These are phyloP conservation scores for Aspergillus funiculosus DNA, from an alignment of 495 filamentous ascomycete species.

Conservation along the genomic window DNA sequence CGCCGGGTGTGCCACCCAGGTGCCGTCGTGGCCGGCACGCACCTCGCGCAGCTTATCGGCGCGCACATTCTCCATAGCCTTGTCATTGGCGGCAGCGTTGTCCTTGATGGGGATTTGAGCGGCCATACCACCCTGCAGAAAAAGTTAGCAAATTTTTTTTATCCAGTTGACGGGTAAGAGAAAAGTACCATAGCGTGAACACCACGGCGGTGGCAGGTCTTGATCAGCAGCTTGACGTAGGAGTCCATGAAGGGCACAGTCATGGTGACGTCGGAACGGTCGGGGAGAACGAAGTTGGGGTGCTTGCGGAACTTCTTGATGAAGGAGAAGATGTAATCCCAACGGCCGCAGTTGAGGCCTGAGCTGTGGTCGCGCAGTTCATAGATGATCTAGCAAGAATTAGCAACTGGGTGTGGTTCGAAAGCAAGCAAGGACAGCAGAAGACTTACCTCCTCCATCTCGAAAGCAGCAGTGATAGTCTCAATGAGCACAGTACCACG, in stretches of 20 bases:
- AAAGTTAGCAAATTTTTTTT: slow-evolving; percentile 13
- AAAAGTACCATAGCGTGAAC: slow-evolving; percentile 82
- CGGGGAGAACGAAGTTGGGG: slow-evolving; percentile 85
- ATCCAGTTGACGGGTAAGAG: background rate
- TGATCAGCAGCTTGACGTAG: slow-evolving; percentile 92
- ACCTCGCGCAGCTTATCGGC: slow-evolving; percentile 97
- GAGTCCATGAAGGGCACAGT: slow-evolving; percentile 98
- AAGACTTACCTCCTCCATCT: slow-evolving; percentile 78
- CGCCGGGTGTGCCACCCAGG: slow-evolving; percentile 96
- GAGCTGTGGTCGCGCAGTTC: slow-evolving; percentile 96
- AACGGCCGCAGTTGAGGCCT: slow-evolving; percentile 95
- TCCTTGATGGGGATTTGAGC: slow-evolving; percentile 99
- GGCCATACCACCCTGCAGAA: slow-evolving; percentile 80
- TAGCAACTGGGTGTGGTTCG: background rate
- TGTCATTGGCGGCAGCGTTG: slow-evolving; percentile 31
- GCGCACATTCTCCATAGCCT: slow-evolving; percentile 77
- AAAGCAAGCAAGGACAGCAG: background rate
- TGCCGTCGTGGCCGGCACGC: slow-evolving; percentile 89
- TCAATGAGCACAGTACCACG: slow-evolving; percentile 95
- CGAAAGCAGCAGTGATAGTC: slow-evolving; percentile 97
- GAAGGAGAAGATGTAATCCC: slow-evolving; percentile 99
- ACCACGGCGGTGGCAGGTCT: slow-evolving; percentile 91
- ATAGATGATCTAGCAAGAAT: slow-evolving; percentile 75
- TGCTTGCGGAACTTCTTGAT: slow-evolving; percentile 99
- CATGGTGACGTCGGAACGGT: slow-evolving; percentile 91